phyloP scores from a whole-genome alignment of 2,329 filamentous ascomycete species.

The Aspergillus texensis region DNA sequence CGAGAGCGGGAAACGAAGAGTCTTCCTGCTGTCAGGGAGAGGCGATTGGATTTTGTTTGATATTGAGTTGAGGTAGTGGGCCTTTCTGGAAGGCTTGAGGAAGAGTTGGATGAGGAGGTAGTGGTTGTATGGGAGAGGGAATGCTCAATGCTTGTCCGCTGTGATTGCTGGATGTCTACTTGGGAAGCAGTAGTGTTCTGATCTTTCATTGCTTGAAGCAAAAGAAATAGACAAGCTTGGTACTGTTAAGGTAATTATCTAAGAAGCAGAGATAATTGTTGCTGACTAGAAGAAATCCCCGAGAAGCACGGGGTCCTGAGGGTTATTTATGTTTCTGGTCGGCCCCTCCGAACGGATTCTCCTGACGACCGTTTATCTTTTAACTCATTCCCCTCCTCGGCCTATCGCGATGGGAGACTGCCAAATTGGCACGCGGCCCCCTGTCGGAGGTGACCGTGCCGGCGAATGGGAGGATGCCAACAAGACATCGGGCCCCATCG shows the following conservation, averaged over 20 bases:
- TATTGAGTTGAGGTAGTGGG: slow-evolving; percentile 8
- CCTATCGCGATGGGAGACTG: background rate
- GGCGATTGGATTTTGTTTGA: slow-evolving; percentile 5
- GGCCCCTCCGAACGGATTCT: background rate
- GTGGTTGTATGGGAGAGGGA: slow-evolving; percentile 25
- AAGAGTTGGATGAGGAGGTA: slow-evolving; percentile 17
- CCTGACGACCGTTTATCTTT: background rate
- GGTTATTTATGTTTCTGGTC: slow-evolving; percentile 2
- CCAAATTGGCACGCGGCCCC: background rate
- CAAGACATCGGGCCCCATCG: slow-evolving; percentile 21
- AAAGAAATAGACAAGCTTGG: background rate
- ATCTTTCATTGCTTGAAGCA: slow-evolving; percentile 9
- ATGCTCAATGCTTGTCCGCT: background rate
- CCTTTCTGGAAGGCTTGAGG: slow-evolving; percentile 3
- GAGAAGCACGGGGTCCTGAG: background rate
- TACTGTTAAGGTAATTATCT: background rate
- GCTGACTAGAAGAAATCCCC: background rate
- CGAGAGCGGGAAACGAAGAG: slow-evolving; percentile 15
- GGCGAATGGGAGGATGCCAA: slow-evolving; percentile 23
- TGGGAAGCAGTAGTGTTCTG: slow-evolving; percentile 4
- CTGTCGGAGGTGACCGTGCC: slow-evolving; percentile 9
- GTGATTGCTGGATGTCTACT: slow-evolving; percentile 3
- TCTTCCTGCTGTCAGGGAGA: slow-evolving; percentile 4
- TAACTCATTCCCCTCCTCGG: background rate
- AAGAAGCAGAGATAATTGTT: background rate